Evolutionary conservation across 768 basidiomycete species (phyloP).

Genomic region (Leccinum incarnatum): DNA sequence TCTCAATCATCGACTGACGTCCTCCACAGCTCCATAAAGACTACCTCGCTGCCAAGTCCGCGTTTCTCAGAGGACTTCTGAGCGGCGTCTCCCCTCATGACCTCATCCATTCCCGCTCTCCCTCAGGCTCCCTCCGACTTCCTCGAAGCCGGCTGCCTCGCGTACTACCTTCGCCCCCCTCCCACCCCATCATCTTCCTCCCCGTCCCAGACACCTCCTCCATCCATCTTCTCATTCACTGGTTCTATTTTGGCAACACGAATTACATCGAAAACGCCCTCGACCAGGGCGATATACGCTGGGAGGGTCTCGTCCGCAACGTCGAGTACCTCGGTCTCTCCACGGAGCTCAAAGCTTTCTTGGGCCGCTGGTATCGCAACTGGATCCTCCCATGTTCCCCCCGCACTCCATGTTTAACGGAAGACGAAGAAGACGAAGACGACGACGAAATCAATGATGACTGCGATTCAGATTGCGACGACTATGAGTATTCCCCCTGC

Average conservation of each 20-base stretch:
- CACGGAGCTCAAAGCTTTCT: conserved; percentile 71
- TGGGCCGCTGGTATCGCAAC: conserved; percentile 70
- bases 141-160: conserved; percentile 60
- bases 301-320: conserved; percentile 87
- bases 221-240: conserved; percentile 70
- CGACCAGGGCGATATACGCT: conserved; percentile 60
- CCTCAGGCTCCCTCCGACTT: conserved; percentile 26
- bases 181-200: conserved; percentile 68
- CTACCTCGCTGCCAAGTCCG: conserved; percentile 80
- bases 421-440: conserved; percentile 24
- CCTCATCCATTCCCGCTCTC: conserved; percentile 37
- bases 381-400: conserved; percentile 49
- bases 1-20: conserved; percentile 6
- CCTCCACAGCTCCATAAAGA: conserved; percentile 67
- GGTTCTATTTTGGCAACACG: conserved; percentile 79
- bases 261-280: conserved; percentile 66
- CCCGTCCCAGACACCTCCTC: conserved; percentile 74
- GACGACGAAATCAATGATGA: conserved; percentile 31
- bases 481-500: conserved; percentile 24
- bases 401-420: conserved; percentile 24
- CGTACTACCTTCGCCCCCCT: conserved; percentile 57
- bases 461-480: conserved; percentile 25
- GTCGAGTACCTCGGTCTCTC: conserved; percentile 84
- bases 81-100: conserved; percentile 63
- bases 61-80: conserved; percentile 67